Base-by-base conservation (phyloP, 345 rosid genomes). In the Hypericum androsaemum region DNA sequence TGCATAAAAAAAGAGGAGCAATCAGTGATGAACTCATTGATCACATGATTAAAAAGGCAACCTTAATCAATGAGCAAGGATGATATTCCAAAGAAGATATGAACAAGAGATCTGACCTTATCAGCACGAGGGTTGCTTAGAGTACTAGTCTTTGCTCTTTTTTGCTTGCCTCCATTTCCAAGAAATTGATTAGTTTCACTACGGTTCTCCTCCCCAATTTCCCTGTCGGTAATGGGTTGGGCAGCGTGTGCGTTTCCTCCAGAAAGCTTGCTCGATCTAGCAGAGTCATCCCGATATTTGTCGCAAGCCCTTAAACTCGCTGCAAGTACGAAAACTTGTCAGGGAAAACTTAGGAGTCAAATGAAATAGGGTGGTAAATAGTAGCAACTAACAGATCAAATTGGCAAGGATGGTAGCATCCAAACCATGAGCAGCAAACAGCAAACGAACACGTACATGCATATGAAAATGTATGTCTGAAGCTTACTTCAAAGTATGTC, bases 151-250 rank as follows among this genome's bases (percentile, higher is more conserved):
- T 65, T 81, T 51, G 76, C 75, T 72, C 69, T 77, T 69, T 65
- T 87, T 53, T 54, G 69, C 60, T 68, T 88, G 49, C 65, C 69
- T 36, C 64, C 80, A 64, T 64, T 77, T 54, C 62, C 64, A 9
- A 57, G 44, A 60, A 69, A 61, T 58, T 59, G 62, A 62, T 60
- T 57, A 42, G 52, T 44, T 36, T 45, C 50, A 43, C 63, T 68
- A 59, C 68, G 71, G 14, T 60, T 60, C 51, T 68, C 67, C 43
- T 50, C 60, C 22, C 67, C 79, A 64, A 64, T 57, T 65, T 74
- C 90, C 67, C 63, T 72, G 71, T 60, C 73, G 3, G 66, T 45
- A 54, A 60, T 77, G 47, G 66, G 58, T 52, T 59, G 67, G 17
- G 53, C 52, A 57, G 70, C 55, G 50, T 28, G 60, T 59, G 48